Evolutionary conservation across 306 rosid species (phyloP).

Genomic region (Biancaea sappan): DNA sequence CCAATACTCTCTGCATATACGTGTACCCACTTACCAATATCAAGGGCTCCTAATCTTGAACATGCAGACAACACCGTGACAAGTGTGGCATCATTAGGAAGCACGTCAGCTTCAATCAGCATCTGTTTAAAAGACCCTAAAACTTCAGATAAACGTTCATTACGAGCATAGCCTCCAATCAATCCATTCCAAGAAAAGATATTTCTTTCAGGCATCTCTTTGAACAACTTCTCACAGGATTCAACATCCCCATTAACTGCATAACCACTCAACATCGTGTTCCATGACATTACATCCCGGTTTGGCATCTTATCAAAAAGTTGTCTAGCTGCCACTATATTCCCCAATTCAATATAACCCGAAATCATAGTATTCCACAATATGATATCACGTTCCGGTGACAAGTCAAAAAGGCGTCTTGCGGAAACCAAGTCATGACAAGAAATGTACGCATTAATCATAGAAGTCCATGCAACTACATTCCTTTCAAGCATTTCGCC

Average conservation of each 20-base stretch:
- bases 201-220: slow-evolving; percentile 71
- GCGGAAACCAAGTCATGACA: slow-evolving; percentile 60
- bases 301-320: slow-evolving; percentile 68
- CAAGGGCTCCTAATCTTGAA: slow-evolving; percentile 84
- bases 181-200: slow-evolving; percentile 81
- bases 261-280: slow-evolving; percentile 68
- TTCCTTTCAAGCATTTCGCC: slow-evolving; percentile 66
- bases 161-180: slow-evolving; percentile 64
- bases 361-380: slow-evolving; percentile 70
- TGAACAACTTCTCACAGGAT: slow-evolving; percentile 59
- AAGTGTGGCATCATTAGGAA: slow-evolving; percentile 77
- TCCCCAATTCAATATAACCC: slow-evolving; percentile 59
- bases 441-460: slow-evolving; percentile 54
- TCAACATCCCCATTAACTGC: slow-evolving; percentile 54
- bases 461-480: slow-evolving; percentile 77
- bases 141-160: slow-evolving; percentile 45
- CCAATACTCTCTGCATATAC: slow-evolving; percentile 54
- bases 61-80: slow-evolving; percentile 63
- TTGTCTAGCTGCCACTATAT: slow-evolving; percentile 56
- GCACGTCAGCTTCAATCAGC: slow-evolving; percentile 51
- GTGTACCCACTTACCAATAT: slow-evolving; percentile 68
- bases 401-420: slow-evolving; percentile 55
- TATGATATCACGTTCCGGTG: slow-evolving; percentile 67
- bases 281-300: slow-evolving; percentile 74
- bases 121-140: slow-evolving; percentile 61